Evolutionary conservation across 768 basidiomycete species (phyloP).

Genomic region (Tricholoma matsutake): DNA sequence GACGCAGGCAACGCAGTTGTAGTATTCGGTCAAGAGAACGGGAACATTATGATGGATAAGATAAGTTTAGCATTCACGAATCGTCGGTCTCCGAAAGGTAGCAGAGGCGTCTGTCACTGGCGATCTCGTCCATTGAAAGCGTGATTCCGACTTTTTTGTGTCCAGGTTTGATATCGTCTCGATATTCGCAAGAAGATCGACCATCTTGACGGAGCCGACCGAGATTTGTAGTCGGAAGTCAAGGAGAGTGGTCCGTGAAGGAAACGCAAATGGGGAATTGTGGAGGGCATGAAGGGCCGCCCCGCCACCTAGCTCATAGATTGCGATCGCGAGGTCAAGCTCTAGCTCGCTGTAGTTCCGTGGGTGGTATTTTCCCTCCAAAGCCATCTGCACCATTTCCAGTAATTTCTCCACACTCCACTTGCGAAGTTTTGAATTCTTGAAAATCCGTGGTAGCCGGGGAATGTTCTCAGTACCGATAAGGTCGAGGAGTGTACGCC

Average conservation of each 20-base stretch:
- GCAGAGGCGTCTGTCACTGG: background rate
- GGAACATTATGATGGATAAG: too few species aligned
- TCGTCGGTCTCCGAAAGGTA: background rate
- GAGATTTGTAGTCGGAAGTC: constrained; percentile 14
- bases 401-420: constrained; percentile 17
- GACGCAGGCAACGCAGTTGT: too few species aligned
- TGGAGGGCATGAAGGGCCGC: constrained; percentile 25
- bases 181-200: constrained; percentile 25
- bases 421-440: constrained; percentile 10
- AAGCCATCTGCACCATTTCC: constrained; percentile 9
- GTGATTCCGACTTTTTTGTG: background rate
- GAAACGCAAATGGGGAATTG: constrained; percentile 23
- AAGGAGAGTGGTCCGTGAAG: constrained; percentile 15
- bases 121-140: background rate
- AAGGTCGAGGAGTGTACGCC: constrained; percentile 1
- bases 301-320: too few species aligned
- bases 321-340: too few species aligned
- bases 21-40: too few species aligned
- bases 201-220: constrained; percentile 7
- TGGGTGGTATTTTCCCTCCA: constrained; percentile 21
- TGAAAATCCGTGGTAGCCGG: constrained; percentile 24
- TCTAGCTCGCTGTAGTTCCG: too few species aligned
- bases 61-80: too few species aligned
- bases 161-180: constrained; percentile 5
- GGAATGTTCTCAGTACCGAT: constrained; percentile 21